phyloP scores from a whole-genome alignment of 208 protist species.

The Trypanosoma mega region DNA sequence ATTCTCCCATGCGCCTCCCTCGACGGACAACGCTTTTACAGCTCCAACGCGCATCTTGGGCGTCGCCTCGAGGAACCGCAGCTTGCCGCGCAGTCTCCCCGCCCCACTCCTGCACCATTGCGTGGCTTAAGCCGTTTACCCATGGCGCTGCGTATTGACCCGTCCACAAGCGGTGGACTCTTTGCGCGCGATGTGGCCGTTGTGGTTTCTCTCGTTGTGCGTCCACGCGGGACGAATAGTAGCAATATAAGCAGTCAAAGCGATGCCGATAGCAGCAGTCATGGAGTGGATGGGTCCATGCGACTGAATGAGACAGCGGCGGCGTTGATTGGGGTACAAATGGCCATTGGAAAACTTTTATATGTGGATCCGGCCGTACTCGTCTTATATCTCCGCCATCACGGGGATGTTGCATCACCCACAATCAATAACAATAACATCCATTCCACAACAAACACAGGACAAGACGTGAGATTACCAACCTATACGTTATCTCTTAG shows the following conservation, averaged over 20 bases:
- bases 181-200: slow-evolving; percentile 25
- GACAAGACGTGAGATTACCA: neutral
- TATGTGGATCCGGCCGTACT: no score
- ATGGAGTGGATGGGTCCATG: no score
- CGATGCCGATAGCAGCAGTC: no score
- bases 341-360: no score
- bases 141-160: slow-evolving; percentile 25
- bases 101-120: slow-evolving; percentile 5
- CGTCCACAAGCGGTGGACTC: slow-evolving; percentile 6
- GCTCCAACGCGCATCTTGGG: slow-evolving; percentile 32
- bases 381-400: no score
- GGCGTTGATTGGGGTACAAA: slow-evolving; percentile 25
- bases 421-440: no score
- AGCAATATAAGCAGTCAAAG: neutral
- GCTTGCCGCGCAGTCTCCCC: no score
- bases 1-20: slow-evolving; percentile 49
- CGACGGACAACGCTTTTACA: slow-evolving; percentile 67
- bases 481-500: slow-evolving; percentile 50
- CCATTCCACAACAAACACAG: no score
- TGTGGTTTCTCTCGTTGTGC: slow-evolving; percentile 15
- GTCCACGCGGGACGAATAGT: slow-evolving; percentile 1
- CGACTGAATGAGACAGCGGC: slow-evolving; percentile 19
- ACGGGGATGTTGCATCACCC: no score
- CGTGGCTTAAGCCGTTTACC: slow-evolving; percentile 15
- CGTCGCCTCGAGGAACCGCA: no score